These are phyloP conservation scores for Solanum tarijense DNA, from an alignment of 257 asterid genomes.

Conservation along the genomic window DNA sequence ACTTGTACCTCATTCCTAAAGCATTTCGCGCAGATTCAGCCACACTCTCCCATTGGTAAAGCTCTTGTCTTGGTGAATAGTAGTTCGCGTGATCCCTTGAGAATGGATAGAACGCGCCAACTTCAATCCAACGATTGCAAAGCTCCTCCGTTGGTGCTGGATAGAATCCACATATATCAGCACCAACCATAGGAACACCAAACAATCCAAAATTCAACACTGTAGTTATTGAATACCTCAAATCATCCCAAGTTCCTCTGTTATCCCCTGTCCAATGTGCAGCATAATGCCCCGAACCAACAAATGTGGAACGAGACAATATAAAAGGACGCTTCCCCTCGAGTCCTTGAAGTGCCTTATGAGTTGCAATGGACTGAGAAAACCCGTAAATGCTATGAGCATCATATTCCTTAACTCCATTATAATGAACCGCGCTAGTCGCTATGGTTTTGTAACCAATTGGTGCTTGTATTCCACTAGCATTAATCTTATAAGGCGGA, in stretches of 20 bases:
- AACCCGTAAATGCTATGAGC: slow-evolving; percentile 79
- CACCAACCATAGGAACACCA: slow-evolving; percentile 96
- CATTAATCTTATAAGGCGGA: slow-evolving; percentile 84
- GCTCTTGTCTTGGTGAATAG: slow-evolving; percentile 31
- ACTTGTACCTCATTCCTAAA: slow-evolving; percentile 44
- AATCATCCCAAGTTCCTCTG: slow-evolving; percentile 79
- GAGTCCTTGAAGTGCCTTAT: slow-evolving; percentile 34
- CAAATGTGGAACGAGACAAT: slow-evolving; percentile 75
- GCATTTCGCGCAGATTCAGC: slow-evolving; percentile 45
- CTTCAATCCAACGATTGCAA: slow-evolving; percentile 82
- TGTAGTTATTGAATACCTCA: slow-evolving; percentile 60
- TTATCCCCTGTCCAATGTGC: slow-evolving; percentile 99
- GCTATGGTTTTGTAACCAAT: slow-evolving; percentile 52
- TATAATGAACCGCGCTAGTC: slow-evolving; percentile 53
- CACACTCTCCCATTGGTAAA: slow-evolving; percentile 52
- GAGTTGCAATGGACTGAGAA: slow-evolving; percentile 64
- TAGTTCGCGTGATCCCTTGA: slow-evolving; percentile 44
- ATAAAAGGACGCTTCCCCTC: slow-evolving; percentile 74
- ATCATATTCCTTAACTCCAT: slow-evolving; percentile 55
- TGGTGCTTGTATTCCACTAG: slow-evolving; percentile 29
- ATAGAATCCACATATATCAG: slow-evolving; percentile 83
- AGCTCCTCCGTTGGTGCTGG: slow-evolving; percentile 75
- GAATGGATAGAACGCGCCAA: slow-evolving; percentile 67
- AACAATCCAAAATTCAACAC: slow-evolving; percentile 69
- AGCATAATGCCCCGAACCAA: slow-evolving; percentile 79